Conservation (phyloP, 2,329 filamentous ascomycete genomes). For the Phialophora chinensis region DNA sequence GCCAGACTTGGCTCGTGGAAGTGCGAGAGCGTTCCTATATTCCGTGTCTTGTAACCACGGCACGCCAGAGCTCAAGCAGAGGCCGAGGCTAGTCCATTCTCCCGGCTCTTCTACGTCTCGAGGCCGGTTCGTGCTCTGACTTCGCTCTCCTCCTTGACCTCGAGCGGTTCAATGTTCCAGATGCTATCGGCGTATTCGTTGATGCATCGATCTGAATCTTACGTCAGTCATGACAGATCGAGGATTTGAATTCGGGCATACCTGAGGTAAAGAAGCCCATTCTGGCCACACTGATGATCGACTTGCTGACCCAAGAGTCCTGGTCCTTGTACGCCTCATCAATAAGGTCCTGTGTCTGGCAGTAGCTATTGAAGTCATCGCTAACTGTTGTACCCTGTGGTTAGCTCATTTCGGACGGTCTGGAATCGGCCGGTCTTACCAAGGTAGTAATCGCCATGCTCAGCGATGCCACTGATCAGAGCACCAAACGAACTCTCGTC, state of each 20-base stretch:
- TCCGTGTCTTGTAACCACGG: neutral
- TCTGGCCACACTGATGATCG: constrained; percentile 81
- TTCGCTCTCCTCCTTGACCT: constrained; percentile 48
- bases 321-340: constrained; percentile 91
- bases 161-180: constrained; percentile 91
- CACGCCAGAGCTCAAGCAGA: neutral
- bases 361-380: constrained; percentile 95
- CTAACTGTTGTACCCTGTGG: constrained; percentile 64
- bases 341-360: constrained; percentile 87
- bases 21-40: neutral
- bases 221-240: constrained; percentile 13
- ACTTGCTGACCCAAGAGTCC: constrained; percentile 90
- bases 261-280: constrained; percentile 95
- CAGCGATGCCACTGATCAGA: constrained; percentile 80
- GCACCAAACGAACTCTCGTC: constrained; percentile 78
- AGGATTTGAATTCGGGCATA: constrained; percentile 13
- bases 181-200: constrained; percentile 96
- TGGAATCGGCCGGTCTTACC: constrained; percentile 21
- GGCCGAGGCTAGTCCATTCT: neutral
- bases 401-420: neutral
- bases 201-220: constrained; percentile 76
- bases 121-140: constrained; percentile 37
- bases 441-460: constrained; percentile 96
- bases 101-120: constrained; percentile 26
- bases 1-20: neutral